Evolutionary conservation across 2,329 filamentous ascomycete genomes (phyloP).

Genomic region (Pleoardoris graminearum): DNA sequence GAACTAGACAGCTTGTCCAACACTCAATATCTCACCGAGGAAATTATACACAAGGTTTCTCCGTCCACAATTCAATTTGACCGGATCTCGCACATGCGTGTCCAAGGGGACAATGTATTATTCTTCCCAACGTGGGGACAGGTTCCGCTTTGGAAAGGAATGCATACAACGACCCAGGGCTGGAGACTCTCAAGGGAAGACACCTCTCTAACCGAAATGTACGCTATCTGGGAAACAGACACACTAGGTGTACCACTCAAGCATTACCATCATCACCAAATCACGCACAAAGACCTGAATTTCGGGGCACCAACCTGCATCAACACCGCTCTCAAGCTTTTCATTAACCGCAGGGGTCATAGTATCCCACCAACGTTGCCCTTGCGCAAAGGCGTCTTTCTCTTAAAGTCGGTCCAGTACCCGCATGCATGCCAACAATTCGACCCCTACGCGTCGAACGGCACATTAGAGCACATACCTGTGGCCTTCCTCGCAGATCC

Average conservation of each 20-base stretch:
- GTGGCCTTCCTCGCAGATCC: conserved; percentile 24
- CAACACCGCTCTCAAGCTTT: conserved; percentile 15
- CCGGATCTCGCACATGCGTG: not conserved
- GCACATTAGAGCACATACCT: conserved; percentile 13
- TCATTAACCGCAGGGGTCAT: conserved; percentile 4
- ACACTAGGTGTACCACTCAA: conserved; percentile 12
- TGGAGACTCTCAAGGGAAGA: conserved; percentile 3
- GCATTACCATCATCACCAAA: conserved; percentile 14
- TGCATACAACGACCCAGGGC: not conserved
- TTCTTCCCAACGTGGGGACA: not conserved
- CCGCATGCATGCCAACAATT: conserved; percentile 13
- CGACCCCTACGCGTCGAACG: conserved; percentile 7
- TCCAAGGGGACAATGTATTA: not conserved
- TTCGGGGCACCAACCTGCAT: conserved; percentile 13
- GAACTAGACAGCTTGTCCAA: not conserved
- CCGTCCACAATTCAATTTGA: not conserved
- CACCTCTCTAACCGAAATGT: conserved; percentile 11
- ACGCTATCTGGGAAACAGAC: conserved; percentile 3
- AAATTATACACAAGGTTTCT: not conserved
- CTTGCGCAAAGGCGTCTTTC: conserved; percentile 17
- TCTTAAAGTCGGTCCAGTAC: conserved; percentile 23
- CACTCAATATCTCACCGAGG: conserved; percentile 1
- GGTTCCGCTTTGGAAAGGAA: not conserved
- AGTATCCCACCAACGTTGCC: not conserved
- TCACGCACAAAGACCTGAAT: conserved; percentile 6